phyloP scores from a whole-genome alignment of 345 rosid genomes.

The Dipteronia sinensis region DNA sequence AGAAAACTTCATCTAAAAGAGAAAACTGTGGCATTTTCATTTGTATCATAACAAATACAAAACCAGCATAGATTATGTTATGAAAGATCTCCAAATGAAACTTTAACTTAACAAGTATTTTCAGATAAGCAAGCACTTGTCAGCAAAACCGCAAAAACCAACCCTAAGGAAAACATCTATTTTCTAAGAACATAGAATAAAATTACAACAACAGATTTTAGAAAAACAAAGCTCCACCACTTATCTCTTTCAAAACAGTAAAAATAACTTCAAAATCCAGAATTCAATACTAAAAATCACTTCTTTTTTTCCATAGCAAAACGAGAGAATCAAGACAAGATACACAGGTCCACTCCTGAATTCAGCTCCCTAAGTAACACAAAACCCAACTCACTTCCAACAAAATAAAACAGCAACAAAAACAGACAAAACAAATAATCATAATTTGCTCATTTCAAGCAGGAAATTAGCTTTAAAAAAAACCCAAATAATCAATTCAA shows the following conservation, averaged over 20 bases:
- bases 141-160: neutral
- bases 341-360: neutral
- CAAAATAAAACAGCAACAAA: no score
- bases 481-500: neutral
- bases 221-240: neutral
- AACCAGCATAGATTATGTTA: neutral
- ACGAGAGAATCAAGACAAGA: neutral
- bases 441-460: constrained; percentile 14
- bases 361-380: neutral
- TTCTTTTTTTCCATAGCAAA: neutral
- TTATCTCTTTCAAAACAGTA: neutral
- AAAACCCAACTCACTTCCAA: neutral
- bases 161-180: neutral
- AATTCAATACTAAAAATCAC: neutral
- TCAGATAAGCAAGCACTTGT: neutral
- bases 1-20: neutral
- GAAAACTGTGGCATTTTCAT: neutral
- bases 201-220: neutral
- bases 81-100: neutral
- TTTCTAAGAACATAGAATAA: neutral
- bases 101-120: neutral
- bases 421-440: neutral
- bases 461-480: neutral
- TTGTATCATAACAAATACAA: neutral
- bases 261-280: neutral